phyloP scores from a whole-genome alignment of 768 basidiomycete genomes.

The Neoboletus brunneissimus region DNA sequence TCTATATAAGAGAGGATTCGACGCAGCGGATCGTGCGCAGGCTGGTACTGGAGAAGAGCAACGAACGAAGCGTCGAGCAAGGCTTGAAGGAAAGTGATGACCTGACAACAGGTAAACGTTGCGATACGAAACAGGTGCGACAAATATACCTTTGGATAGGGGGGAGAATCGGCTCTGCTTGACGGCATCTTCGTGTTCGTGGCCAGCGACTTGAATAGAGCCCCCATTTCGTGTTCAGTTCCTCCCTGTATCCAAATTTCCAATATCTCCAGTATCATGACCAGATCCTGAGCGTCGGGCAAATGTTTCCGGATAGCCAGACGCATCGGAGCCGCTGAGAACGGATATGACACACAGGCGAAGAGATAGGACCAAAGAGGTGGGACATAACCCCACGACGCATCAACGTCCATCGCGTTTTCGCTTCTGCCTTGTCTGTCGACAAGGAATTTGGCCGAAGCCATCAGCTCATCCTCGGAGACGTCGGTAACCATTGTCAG shows the following conservation, averaged over 20 bases:
- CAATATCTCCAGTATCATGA: conserved; percentile 37
- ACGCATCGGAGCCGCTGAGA: conserved; percentile 39
- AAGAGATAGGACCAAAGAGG: conserved; percentile 38
- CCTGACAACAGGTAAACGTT: conserved; percentile 43
- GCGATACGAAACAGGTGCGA: conserved; percentile 31
- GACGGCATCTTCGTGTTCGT: conserved; percentile 14
- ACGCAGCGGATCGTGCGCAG: conserved; percentile 53
- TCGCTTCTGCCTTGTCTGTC: conserved; percentile 33
- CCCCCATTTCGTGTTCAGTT: conserved; percentile 23
- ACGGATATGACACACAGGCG: conserved; percentile 39
- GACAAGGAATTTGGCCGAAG: conserved; percentile 46
- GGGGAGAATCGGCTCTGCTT: conserved; percentile 17
- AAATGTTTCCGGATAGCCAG: conserved; percentile 43
- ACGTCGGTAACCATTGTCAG: conserved; percentile 58
- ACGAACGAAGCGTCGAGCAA: conserved; percentile 74
- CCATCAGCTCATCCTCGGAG: conserved; percentile 61
- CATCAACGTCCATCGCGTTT: conserved; percentile 39
- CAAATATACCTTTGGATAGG: conserved; percentile 39
- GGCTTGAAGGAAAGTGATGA: conserved; percentile 57
- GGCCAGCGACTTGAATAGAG: conserved; percentile 22
- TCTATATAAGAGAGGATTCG: conserved; percentile 49
- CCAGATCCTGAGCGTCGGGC: conserved; percentile 38
- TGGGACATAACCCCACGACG: conserved; percentile 27
- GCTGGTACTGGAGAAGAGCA: conserved; percentile 59
- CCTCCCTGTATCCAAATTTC: conserved; percentile 39